Evolutionary conservation across 2,329 filamentous ascomycete species (phyloP).

Genomic region (Sarocladiaceae sp.): DNA sequence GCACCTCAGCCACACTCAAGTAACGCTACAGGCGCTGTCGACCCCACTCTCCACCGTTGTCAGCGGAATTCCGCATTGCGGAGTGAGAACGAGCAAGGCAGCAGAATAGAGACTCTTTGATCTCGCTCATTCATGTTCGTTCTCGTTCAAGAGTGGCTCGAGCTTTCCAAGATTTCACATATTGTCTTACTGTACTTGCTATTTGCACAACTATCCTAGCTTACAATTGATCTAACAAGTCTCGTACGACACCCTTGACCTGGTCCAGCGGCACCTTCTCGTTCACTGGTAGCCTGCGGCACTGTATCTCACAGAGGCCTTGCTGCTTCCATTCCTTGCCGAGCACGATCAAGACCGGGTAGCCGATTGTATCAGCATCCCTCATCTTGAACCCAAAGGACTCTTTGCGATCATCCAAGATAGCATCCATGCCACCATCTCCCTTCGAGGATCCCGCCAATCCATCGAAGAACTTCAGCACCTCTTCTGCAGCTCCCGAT

Average conservation of each 20-base stretch:
- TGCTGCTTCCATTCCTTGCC: conserved; percentile 64
- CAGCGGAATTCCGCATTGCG: conserved; percentile 2
- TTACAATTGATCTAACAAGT: conserved; percentile 47
- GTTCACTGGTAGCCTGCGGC: conserved; percentile 61
- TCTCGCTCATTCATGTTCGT: no score
- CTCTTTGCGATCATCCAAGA: conserved; percentile 69
- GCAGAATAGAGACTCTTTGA: no score
- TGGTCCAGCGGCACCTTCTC: conserved; percentile 50
- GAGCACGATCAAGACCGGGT: conserved; percentile 76
- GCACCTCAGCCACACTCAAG: conserved; percentile 2
- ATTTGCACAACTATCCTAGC: no score
- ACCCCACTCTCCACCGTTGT: conserved; percentile 6
- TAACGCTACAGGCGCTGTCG: neutral
- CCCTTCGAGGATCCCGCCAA: conserved; percentile 30
- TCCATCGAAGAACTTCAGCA: conserved; percentile 58
- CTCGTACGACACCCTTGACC: conserved; percentile 34
- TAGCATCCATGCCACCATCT: conserved; percentile 49
- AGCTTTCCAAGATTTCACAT: no score
- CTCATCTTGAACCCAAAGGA: conserved; percentile 79
- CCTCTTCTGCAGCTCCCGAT: conserved; percentile 41
- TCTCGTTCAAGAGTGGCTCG: neutral
- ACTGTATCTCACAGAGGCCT: conserved; percentile 71
- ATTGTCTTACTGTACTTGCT: no score
- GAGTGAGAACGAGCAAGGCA: neutral
- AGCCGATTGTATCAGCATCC: conserved; percentile 86